Evolutionary conservation across 2,329 filamentous ascomycete genomes (phyloP), one percentile per base, ranked within the genome.

Genomic region (Paecilomyces variotii): DNA sequence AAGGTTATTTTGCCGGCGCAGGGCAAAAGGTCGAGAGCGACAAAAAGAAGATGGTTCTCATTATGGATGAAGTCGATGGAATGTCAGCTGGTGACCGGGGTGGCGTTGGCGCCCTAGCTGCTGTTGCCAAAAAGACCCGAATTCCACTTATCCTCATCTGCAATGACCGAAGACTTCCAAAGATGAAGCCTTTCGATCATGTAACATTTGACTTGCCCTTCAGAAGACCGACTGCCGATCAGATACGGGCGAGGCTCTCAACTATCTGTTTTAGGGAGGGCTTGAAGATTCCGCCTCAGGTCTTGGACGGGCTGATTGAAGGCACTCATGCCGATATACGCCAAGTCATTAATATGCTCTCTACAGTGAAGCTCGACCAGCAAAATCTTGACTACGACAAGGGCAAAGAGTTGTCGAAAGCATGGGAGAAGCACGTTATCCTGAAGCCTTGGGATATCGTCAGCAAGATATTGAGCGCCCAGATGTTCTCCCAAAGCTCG

Each of bases 1-100:
- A 91, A 58, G 94, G 94, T 1, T 99, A 89, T 75, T 99, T 97
- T 72, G 86, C 91, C 5, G 86, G 86, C 2, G 89, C 92, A 58
- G 89, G 89, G 26, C 90, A 94, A 74, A 83, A 87, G 59, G 86
- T 96, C 2, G 88, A 97, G 52, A 76, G 79, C 3, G 81, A 81
- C 14, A 97, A 94, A 79, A 96, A 95, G 79, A 97, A 97, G 66
- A 86, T 97, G 34, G 90, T 97, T 4, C 79, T 99, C 54, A 91
- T 99, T 76, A 97, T 99, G 94, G 94, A 99, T 67, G 94, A 99
- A 75, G 94, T 99, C 3, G 94, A 99, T 68, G 94, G 94, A 56
- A 97, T 99, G 94, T 97, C 93, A 61, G 92, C 91, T 35, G 94
- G 94, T 70, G 94, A 99, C 71, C 87, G 94, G 61, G 94, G 94